Evolutionary conservation across 176 grass and related monocot species (phyloP).

Genomic region (Triticum aestivum): DNA sequence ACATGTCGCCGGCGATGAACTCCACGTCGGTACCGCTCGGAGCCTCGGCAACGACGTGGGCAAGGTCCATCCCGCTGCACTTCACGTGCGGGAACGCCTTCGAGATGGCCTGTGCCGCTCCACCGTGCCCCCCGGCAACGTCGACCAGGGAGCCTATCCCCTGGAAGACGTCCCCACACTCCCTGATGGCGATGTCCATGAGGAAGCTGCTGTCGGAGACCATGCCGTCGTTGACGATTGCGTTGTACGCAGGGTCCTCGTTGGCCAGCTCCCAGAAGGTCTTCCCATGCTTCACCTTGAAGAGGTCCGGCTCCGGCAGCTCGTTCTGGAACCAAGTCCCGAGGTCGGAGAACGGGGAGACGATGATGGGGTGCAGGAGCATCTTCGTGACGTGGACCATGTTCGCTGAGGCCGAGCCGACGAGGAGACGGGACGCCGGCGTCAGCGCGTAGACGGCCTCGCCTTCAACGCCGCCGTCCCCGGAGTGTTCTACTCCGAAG

Average conservation of each 20-base stretch:
- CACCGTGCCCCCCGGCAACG: conserved; percentile 42
- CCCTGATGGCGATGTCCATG: conserved; percentile 11
- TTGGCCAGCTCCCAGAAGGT: conserved; percentile 27
- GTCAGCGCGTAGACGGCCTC: conserved; percentile 21
- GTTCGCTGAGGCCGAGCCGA: background rate
- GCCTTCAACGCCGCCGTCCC: background rate
- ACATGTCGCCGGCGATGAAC: conserved; percentile 51
- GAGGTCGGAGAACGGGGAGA: background rate
- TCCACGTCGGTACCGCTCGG: conserved; percentile 11
- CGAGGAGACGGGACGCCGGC: conserved; percentile 4
- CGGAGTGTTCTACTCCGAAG: background rate
- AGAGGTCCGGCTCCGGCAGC: background rate
- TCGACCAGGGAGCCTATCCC: conserved; percentile 45
- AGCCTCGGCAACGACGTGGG: conserved; percentile 35
- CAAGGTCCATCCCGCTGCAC: conserved; percentile 50
- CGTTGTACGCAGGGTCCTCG: background rate
- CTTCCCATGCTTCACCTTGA: background rate
- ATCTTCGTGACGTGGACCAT: background rate
- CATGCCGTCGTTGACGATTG: conserved; percentile 36
- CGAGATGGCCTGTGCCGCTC: conserved; percentile 9
- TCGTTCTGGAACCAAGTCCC: conserved; percentile 12
- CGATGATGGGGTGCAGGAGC: background rate
- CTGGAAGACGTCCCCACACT: conserved; percentile 16
- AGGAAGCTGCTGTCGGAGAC: conserved; percentile 24
- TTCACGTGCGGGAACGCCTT: conserved; percentile 41